A percentile compares a stretch with the other conserved stretches of the same genome.
Evolutionary conservation across 345 rosid species (phyloP).

Genomic region (Linum tenue): DNA sequence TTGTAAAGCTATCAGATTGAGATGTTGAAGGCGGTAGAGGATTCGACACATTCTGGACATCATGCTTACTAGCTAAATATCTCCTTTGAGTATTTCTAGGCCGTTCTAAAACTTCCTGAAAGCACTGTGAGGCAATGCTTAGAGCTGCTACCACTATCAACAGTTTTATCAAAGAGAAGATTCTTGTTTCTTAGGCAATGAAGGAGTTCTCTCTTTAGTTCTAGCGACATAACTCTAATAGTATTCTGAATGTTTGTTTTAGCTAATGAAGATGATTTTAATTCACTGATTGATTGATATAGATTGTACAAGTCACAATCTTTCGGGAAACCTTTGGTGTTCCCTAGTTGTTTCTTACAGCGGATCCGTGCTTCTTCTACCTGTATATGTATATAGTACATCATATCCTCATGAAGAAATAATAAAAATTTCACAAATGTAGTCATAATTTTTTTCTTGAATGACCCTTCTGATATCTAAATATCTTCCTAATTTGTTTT

Average conservation of each 20-base stretch:
- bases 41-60: background rate
- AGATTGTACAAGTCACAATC: constrained; percentile 21
- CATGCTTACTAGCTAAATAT: constrained; percentile 21
- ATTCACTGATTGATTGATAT: no score
- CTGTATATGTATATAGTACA: constrained; percentile 24
- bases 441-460: background rate
- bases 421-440: background rate
- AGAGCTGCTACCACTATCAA: constrained; percentile 5
- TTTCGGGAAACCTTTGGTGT: constrained; percentile 16
- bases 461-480: no score
- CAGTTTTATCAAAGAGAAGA: constrained; percentile 10
- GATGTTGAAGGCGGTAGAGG: constrained; percentile 15
- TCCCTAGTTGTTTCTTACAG: constrained; percentile 34
- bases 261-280: constrained; percentile 1
- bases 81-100: constrained; percentile 15
- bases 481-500: no score
- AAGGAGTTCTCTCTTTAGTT: constrained; percentile 20
- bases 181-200: constrained; percentile 30
- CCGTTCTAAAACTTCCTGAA: constrained; percentile 16
- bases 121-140: constrained; percentile 24
- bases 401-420: background rate
- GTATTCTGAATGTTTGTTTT: constrained; percentile 11
- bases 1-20: constrained; percentile 18
- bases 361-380: constrained; percentile 47
- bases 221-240: constrained; percentile 19